A percentile compares a stretch with the other conserved stretches of the same genome.
Conservation (phyloP, 495 filamentous ascomycete genomes). For the Aspergillus hancockii region DNA sequence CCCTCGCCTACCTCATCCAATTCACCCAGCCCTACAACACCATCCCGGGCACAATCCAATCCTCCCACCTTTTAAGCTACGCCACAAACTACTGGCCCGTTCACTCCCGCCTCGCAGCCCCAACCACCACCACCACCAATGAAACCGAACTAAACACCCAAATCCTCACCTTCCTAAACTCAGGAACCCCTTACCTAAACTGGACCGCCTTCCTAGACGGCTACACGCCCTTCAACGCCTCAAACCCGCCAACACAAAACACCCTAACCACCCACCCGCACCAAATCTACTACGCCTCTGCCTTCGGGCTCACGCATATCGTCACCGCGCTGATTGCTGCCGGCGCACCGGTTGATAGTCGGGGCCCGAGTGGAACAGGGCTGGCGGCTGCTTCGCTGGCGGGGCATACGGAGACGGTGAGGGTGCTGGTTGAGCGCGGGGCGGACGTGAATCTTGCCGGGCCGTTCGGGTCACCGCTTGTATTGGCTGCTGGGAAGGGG, state of each 20-base stretch:
- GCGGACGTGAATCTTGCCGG: background rate
- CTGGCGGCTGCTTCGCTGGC: background rate
- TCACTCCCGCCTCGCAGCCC: background rate
- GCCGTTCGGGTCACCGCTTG: background rate
- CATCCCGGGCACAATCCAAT: background rate
- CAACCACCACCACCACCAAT: background rate
- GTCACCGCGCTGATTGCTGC: background rate
- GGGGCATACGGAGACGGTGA: background rate
- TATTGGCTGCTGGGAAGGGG: background rate
- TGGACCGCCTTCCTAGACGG: constrained; percentile 4
- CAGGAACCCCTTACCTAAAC: background rate
- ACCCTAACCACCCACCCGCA: background rate
- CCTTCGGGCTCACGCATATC: background rate
- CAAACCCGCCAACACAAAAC: background rate
- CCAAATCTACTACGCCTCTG: background rate
- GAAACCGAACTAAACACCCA: background rate
- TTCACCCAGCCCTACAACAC: background rate
- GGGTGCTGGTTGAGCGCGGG: background rate
- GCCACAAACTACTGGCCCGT: constrained; percentile 2
- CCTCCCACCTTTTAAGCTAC: background rate
- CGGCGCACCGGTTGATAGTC: background rate
- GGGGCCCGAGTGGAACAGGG: background rate
- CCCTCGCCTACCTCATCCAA: background rate
- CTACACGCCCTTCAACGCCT: background rate
- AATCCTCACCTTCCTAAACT: background rate